A percentile compares a stretch with the other conserved stretches of the same genome.
Evolutionary conservation across 2,329 filamentous ascomycete genomes (phyloP).

Genomic region (Didymosphaeria variabile): DNA sequence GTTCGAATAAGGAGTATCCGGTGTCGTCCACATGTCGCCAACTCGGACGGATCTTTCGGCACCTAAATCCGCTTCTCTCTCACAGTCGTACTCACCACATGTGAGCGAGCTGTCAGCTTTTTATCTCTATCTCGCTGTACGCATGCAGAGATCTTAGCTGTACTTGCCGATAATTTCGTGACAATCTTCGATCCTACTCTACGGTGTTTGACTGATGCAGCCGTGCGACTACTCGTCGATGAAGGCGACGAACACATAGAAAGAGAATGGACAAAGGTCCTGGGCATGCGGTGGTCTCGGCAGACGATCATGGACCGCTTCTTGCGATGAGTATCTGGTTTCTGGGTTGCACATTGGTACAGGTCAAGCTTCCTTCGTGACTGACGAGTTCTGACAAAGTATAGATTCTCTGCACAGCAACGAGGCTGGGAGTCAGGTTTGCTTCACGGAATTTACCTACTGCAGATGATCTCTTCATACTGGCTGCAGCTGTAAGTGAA

Average conservation of each 20-base stretch:
- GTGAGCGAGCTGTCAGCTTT: background rate
- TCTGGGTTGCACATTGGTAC: slow-evolving; percentile 33
- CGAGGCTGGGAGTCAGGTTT: slow-evolving; percentile 29
- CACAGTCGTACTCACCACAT: background rate
- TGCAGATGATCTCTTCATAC: slow-evolving; percentile 32
- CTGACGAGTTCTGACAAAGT: slow-evolving; percentile 15
- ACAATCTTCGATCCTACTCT: background rate
- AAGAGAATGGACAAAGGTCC: slow-evolving; percentile 16
- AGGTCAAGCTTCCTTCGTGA: background rate
- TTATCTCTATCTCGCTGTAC: slow-evolving; percentile 1
- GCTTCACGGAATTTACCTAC: slow-evolving; percentile 23
- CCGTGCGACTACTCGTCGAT: slow-evolving; percentile 3
- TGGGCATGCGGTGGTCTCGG: slow-evolving; percentile 25
- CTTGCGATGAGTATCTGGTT: slow-evolving; percentile 40
- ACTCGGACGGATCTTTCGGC: background rate
- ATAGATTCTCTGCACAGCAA: slow-evolving; percentile 30
- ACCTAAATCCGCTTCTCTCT: background rate
- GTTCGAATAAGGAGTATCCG: background rate
- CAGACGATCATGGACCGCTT: slow-evolving; percentile 36
- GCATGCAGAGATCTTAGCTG: background rate
- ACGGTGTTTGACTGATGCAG: background rate
- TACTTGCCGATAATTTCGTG: background rate
- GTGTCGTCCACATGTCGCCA: background rate
- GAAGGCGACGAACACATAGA: background rate
- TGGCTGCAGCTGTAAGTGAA: slow-evolving; percentile 27